These are phyloP conservation scores for Phytophthora capsici DNA, from an alignment of 352 stramenopile genomes.

Conservation along the genomic window DNA sequence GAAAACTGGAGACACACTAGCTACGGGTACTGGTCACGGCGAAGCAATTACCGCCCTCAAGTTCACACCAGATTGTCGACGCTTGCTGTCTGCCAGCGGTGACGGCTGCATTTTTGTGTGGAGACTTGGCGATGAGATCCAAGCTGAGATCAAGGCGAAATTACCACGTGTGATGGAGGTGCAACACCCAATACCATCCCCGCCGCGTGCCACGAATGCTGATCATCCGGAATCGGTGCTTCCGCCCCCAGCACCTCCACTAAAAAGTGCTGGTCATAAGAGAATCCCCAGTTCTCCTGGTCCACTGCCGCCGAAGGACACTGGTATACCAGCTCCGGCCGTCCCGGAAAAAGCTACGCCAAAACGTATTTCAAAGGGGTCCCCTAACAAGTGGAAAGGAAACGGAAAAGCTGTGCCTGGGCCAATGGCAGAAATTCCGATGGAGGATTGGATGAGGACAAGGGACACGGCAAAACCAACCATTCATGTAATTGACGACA, in stretches of 20 bases:
- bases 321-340: not conserved
- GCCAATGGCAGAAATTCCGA: constrained; percentile 57
- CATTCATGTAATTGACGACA: constrained; percentile 34
- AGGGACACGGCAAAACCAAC: constrained; percentile 60
- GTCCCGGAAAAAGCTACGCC: not conserved
- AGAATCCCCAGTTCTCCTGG: not conserved
- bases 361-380: constrained; percentile 24
- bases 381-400: constrained; percentile 53
- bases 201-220: constrained; percentile 17
- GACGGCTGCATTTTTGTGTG: constrained; percentile 92
- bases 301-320: not conserved
- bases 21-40: constrained; percentile 82
- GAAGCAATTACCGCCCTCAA: constrained; percentile 83
- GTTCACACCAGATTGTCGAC: constrained; percentile 88
- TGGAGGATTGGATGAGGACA: constrained; percentile 82
- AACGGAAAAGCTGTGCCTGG: constrained; percentile 52
- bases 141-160: constrained; percentile 65
- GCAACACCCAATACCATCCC: constrained; percentile 32
- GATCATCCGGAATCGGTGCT: constrained; percentile 10
- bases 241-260: constrained; percentile 43
- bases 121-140: constrained; percentile 80
- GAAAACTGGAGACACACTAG: constrained; percentile 73
- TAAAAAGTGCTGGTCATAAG: not conserved
- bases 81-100: constrained; percentile 82
- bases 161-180: constrained; percentile 50